Conservation (phyloP, 192 early-diverging fungal species). For the Coemansia sp. region DNA sequence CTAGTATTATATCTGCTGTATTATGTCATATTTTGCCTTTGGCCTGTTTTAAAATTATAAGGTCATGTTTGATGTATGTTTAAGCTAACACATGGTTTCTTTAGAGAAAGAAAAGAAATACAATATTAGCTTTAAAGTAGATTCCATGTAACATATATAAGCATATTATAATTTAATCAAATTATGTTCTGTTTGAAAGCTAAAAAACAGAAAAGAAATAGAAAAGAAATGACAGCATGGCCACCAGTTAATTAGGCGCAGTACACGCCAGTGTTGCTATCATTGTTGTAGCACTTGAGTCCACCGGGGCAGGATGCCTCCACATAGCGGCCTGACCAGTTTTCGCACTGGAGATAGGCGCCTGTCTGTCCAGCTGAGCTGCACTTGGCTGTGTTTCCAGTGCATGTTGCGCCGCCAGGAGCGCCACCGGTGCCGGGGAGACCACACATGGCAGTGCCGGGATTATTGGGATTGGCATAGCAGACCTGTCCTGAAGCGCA, state of each 20-base stretch:
- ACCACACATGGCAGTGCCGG: constrained; percentile 43
- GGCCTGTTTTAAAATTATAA: too few relatives aligned
- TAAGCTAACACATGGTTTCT: too few relatives aligned
- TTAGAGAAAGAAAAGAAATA: too few relatives aligned
- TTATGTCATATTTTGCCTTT: too few relatives aligned
- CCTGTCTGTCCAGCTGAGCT: constrained; percentile 29
- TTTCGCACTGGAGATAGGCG: constrained; percentile 42
- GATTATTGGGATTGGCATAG: constrained; percentile 53
- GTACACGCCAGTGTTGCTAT: constrained; percentile 24
- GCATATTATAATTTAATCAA: background rate
- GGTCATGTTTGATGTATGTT: too few relatives aligned
- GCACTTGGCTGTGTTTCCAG: constrained; percentile 49
- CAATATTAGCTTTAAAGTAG: too few relatives aligned
- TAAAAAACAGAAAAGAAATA: background rate
- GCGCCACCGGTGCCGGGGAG: constrained; percentile 41
- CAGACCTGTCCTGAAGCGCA: constrained; percentile 50
- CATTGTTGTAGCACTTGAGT: constrained; percentile 53
- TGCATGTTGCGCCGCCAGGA: constrained; percentile 35
- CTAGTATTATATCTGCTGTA: too few relatives aligned
- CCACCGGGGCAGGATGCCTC: constrained; percentile 29
- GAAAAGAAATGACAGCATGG: background rate
- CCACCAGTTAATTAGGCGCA: constrained; percentile 21
- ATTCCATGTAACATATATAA: background rate
- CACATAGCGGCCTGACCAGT: constrained; percentile 49
- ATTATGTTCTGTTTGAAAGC: background rate